These are phyloP conservation scores for Coprinopsis strossmayeri DNA, from an alignment of 768 basidiomycete species.

Conservation along the genomic window DNA sequence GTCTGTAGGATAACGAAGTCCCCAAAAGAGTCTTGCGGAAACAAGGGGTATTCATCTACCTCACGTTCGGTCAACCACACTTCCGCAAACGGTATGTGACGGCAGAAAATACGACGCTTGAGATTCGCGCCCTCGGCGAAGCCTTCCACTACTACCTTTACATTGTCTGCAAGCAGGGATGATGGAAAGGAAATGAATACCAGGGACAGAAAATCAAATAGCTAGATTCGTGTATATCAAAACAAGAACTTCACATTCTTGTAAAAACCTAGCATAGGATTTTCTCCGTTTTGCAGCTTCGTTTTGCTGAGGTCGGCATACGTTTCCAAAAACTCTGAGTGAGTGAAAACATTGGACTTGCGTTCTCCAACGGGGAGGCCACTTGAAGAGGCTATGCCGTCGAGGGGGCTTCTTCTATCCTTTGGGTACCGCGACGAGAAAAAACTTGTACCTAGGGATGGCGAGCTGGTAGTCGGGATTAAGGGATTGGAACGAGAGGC, in stretches of 20 bases:
- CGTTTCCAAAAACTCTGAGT: conserved; percentile 82
- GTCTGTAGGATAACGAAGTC: background rate
- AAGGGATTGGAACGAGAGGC: conserved; percentile 41
- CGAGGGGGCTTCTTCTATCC: conserved; percentile 54
- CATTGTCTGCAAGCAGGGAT: conserved; percentile 40
- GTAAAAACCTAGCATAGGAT: conserved; percentile 85
- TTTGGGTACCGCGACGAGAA: conserved; percentile 61
- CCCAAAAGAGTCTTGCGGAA: conserved; percentile 53
- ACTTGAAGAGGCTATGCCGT: conserved; percentile 69
- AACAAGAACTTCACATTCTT: conserved; percentile 93
- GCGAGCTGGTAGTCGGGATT: conserved; percentile 39
- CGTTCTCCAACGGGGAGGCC: conserved; percentile 76
- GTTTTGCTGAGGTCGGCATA: conserved; percentile 77
- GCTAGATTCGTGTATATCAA: conserved; percentile 24
- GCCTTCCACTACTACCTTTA: conserved; percentile 83
- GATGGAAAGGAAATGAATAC: background rate
- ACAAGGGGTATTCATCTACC: conserved; percentile 61
- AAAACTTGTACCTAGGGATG: conserved; percentile 54
- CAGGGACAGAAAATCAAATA: background rate
- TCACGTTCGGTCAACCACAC: conserved; percentile 88
- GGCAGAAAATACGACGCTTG: conserved; percentile 48
- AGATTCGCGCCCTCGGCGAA: conserved; percentile 68
- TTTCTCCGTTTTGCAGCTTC: conserved; percentile 71
- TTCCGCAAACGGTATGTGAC: conserved; percentile 69
- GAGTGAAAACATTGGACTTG: conserved; percentile 79